These are phyloP conservation scores for Cryptosporidium xiaoi DNA, from an alignment of 169 alveolate species.

Conservation along the genomic window DNA sequence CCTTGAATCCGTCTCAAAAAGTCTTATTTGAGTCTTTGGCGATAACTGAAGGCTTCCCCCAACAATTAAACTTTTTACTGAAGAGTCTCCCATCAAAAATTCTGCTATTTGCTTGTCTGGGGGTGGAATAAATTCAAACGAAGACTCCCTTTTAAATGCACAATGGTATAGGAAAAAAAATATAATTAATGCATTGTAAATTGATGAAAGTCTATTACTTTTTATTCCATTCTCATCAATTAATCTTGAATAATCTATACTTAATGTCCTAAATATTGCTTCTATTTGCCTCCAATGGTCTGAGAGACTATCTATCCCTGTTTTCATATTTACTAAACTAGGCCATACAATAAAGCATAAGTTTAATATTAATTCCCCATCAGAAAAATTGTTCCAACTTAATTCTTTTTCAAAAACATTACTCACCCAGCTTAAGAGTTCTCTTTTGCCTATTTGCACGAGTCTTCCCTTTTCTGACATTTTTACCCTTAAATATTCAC, in stretches of 20 bases:
- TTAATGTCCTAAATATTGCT: slow-evolving; percentile 56
- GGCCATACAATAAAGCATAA: slow-evolving; percentile 72
- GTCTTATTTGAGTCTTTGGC: slow-evolving; percentile 66
- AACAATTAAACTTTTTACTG: slow-evolving; percentile 44
- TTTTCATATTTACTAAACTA: slow-evolving; percentile 14
- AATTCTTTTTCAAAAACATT: slow-evolving; percentile 25
- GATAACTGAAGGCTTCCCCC: slow-evolving; percentile 70
- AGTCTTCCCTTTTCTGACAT: slow-evolving; percentile 51
- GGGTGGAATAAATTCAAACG: slow-evolving; percentile 69
- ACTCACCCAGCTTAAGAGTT: slow-evolving; percentile 49
- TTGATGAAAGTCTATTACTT: slow-evolving; percentile 46
- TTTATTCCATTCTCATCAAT: slow-evolving; percentile 60
- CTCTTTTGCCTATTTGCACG: slow-evolving; percentile 54
- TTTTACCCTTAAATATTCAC: neutral
- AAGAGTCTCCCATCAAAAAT: slow-evolving; percentile 63
- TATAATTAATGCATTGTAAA: slow-evolving; percentile 28
- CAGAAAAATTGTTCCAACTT: slow-evolving; percentile 39
- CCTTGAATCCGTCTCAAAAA: slow-evolving; percentile 58
- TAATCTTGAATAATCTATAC: slow-evolving; percentile 22
- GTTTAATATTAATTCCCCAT: slow-evolving; percentile 28
- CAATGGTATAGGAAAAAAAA: slow-evolving; percentile 69
- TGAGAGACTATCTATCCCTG: slow-evolving; percentile 14
- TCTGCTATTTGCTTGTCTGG: slow-evolving; percentile 44
- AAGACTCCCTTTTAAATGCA: slow-evolving; percentile 62
- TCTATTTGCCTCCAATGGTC: slow-evolving; percentile 56